Percentiles rank a stretch among this genome's conserved stretches.
phyloP scores from a whole-genome alignment of 2,329 filamentous ascomycete genomes.

The Calonectria pseudoturangicola region DNA sequence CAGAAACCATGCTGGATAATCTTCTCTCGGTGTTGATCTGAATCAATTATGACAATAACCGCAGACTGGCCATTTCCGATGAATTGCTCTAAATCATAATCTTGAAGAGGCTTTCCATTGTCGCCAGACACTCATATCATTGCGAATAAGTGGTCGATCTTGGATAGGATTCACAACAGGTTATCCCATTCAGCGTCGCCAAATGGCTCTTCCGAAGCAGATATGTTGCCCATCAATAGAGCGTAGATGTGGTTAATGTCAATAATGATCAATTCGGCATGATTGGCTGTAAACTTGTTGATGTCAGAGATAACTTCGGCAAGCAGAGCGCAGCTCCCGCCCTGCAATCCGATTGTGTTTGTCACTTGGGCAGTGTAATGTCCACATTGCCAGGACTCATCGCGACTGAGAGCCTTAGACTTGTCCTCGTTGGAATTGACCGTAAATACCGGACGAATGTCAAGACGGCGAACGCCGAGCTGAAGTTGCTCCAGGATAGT shows the following conservation, averaged over 20 bases:
- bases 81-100: neutral
- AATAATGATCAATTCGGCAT: neutral
- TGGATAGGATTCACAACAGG: neutral
- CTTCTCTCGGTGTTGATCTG: neutral
- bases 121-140: neutral
- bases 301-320: constrained; percentile 1
- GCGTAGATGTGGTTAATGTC: neutral
- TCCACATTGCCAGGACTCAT: constrained; percentile 16
- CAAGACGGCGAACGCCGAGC: neutral
- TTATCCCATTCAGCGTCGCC: neutral
- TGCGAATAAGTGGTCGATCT: neutral
- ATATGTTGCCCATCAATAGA: neutral
- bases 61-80: neutral
- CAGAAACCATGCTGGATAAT: neutral
- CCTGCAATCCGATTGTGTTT: neutral
- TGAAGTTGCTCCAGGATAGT: neutral
- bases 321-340: neutral
- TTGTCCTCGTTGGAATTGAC: neutral
- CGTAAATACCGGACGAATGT: neutral
- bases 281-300: neutral
- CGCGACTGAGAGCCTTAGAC: neutral
- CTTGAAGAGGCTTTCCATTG: constrained; percentile 7
- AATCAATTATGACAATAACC: neutral
- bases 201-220: neutral
- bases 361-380: neutral